Conservation (phyloP, 2,329 filamentous ascomycete genomes). For the Curvularia sp. region DNA sequence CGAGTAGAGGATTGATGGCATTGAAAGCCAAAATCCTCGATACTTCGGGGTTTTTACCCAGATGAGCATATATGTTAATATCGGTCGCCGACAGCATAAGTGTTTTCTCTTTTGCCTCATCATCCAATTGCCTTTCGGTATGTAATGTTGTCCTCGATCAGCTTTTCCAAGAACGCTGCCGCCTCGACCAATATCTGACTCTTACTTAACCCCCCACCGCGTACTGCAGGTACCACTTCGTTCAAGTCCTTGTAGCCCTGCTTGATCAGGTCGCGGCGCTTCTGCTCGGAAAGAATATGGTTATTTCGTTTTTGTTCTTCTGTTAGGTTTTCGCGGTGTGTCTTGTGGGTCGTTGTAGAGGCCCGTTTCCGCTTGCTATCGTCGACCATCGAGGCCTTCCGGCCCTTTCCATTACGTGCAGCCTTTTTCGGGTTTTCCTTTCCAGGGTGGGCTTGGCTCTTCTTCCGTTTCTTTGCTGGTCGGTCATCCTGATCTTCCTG, state of each 20-base stretch:
- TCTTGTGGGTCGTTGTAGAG: constrained; percentile 35
- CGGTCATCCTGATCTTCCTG: constrained; percentile 31
- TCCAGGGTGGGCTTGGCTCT: constrained; percentile 21
- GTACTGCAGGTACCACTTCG: constrained; percentile 75
- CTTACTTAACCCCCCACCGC: constrained; percentile 80
- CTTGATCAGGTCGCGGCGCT: constrained; percentile 80
- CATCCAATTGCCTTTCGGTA: constrained; percentile 14
- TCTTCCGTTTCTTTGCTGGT: constrained; percentile 37
- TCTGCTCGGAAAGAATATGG: constrained; percentile 87
- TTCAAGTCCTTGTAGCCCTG: constrained; percentile 83
- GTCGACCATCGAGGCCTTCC: constrained; percentile 31
- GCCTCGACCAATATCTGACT: constrained; percentile 78
- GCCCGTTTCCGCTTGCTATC: constrained; percentile 38
- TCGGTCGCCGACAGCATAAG: not conserved
- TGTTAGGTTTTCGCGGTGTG: constrained; percentile 65
- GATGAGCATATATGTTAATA: not conserved
- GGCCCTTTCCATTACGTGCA: constrained; percentile 28
- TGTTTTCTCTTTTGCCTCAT: not conserved
- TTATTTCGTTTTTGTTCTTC: constrained; percentile 85
- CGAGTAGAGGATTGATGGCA: not conserved
- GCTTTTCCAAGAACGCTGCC: constrained; percentile 77
- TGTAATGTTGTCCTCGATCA: constrained; percentile 69
- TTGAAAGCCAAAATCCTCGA: not conserved
- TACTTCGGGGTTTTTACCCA: not conserved
- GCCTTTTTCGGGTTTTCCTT: constrained; percentile 32